Percentiles rank a stretch among this genome's conserved stretches.
phyloP scores from a whole-genome alignment of 108 stramenopile genomes.

The Epipyxis sp. region DNA sequence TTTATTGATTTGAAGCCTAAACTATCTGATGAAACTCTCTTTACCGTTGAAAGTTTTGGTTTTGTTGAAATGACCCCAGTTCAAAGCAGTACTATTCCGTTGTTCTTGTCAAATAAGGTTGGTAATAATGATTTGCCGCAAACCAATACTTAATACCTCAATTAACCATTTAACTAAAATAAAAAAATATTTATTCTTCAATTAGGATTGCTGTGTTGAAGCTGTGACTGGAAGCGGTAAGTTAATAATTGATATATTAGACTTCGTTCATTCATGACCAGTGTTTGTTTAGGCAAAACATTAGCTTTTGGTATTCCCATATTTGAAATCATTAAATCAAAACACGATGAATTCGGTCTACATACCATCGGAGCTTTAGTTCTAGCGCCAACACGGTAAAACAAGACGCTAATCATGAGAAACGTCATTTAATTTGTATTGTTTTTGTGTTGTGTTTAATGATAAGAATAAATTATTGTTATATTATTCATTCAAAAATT shows the following conservation, averaged over 20 bases:
- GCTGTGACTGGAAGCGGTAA: slow-evolving; percentile 92
- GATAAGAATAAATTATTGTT: too few species aligned
- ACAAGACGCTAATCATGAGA: neutral
- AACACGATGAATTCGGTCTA: neutral
- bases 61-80: slow-evolving; percentile 80
- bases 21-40: neutral
- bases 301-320: slow-evolving; percentile 90
- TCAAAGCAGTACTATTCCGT: slow-evolving; percentile 86
- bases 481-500: too few species aligned
- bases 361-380: slow-evolving; percentile 50
- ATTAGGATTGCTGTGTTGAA: slow-evolving; percentile 86
- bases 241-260: too few species aligned
- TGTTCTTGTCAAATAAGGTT: slow-evolving; percentile 80
- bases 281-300: too few species aligned
- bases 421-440: too few species aligned
- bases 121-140: neutral
- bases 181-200: neutral
- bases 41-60: slow-evolving; percentile 18
- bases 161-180: neutral
- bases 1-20: slow-evolving; percentile 14
- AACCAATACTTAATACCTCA: neutral
- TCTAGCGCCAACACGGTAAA: slow-evolving; percentile 54
- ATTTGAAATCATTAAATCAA: slow-evolving; percentile 76
- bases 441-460: too few species aligned
- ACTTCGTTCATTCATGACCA: too few species aligned